Base-by-base conservation (phyloP, 2,329 filamentous ascomycete genomes). In the Atkinsonella texensis region DNA sequence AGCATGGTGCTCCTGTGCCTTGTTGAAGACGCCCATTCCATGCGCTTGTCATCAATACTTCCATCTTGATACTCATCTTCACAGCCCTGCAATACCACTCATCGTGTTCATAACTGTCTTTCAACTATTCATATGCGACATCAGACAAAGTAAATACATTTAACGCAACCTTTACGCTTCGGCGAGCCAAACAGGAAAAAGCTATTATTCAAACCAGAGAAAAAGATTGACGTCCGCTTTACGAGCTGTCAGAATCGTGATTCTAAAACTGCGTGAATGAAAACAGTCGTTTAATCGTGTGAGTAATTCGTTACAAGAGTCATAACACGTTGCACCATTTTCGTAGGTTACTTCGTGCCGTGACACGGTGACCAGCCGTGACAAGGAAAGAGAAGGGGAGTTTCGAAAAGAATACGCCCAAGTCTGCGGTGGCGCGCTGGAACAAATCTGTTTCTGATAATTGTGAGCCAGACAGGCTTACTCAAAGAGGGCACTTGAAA, bases 201-300 rank as follows among this genome's bases (percentile, higher is more conserved):
- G 20, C n/a, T 23, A 23, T 6, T 12, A 47, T 48, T 15, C 38
- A 44, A 17, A 48, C 46, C 43, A n/a, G 17, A 51, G 44, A n/a
- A 5, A n/a, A 51, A 17, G 44, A 33, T 52, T 20, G 31, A 39
- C 32, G 17, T 43, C 32, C 33, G 44, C 18, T 49, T 46, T 39
- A 20, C 43, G 31, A 43, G 46, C 33, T 40, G 32, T 23, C 28
- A 33, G 17, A 28, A 42, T 35, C n/a, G 38, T 44, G 17, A 33
- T 35, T 44, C 23, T 11, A 6, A 15, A 40, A 17, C 20, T 48
- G 56, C 53, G 47, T 48, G 52, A 43, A 20, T 50, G 46, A 53
- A 55, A 55, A 52, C 13, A 53, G 54, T 73, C 67, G 67, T 69
- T 68, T 65, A 69, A 41, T 58, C 56, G 46, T 58, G 44, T 41